A percentile compares a stretch with the other conserved stretches of the same genome.
Conservation (phyloP, 2,329 filamentous ascomycete species). For the Sphaerulina musiva region DNA sequence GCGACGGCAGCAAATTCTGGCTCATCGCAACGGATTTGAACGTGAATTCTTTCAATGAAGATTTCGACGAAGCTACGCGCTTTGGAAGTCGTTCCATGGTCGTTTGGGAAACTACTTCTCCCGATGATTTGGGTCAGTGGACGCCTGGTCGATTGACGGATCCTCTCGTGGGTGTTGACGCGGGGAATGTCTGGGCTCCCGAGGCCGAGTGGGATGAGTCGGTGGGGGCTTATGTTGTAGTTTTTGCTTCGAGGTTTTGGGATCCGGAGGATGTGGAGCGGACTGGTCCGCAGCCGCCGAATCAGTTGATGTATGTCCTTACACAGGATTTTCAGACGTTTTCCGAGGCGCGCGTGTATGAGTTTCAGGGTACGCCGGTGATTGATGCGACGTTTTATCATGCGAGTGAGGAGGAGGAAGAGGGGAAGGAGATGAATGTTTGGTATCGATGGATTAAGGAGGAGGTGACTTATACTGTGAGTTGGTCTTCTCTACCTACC, state of each 20-base stretch:
- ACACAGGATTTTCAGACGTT: conserved; percentile 18
- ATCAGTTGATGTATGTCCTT: conserved; percentile 18
- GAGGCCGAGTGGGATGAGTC: conserved; percentile 16
- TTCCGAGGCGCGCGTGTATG: conserved; percentile 17
- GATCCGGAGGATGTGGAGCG: conserved; percentile 10
- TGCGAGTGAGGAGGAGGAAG: conserved; percentile 7
- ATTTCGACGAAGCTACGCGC: conserved; percentile 23
- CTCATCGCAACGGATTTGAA: conserved; percentile 20
- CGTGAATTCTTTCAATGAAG: conserved; percentile 23
- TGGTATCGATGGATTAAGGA: conserved; percentile 20
- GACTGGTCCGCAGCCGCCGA: conserved; percentile 14
- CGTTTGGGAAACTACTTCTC: conserved; percentile 14
- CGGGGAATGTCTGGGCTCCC: conserved; percentile 18
- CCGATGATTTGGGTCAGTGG: conserved; percentile 9
- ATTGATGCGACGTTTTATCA: conserved; percentile 19
- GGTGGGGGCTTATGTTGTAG: conserved; percentile 11
- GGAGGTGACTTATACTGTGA: conserved; percentile 11
- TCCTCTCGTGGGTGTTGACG: conserved; percentile 10
- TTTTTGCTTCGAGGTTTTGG: conserved; percentile 17
- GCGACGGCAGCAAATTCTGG: conserved; percentile 17
- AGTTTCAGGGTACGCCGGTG: conserved; percentile 16
- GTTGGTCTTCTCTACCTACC: neutral
- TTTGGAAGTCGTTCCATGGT: conserved; percentile 21
- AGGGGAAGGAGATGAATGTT: conserved; percentile 1
- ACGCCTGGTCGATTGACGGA: conserved; percentile 8